Base-by-base conservation (phyloP, 495 filamentous ascomycete species). In the Neurospora discreta region DNA sequence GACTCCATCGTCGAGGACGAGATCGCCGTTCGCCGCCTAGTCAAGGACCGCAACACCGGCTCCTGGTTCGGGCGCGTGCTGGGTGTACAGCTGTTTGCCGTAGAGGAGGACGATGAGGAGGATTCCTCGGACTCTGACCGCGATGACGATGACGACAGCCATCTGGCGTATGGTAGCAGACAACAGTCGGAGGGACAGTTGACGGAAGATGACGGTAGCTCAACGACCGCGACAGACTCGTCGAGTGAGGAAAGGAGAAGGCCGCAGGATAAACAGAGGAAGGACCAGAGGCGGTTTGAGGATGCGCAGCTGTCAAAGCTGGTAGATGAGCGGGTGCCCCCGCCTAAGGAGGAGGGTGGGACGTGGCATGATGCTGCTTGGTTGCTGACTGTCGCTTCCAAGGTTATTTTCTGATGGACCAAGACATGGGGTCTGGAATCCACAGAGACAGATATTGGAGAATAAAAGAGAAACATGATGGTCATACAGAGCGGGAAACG, bases 331-430 rank as follows among this genome's bases (percentile, higher is more conserved):
- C 42, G 42, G 7, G 73, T 84, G 40, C 84, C 83, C 39, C 82
- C 84, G 0, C 85, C 84, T 1, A 81, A 80, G 68, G 74, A 79
- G 68, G 84, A 89, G 69, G 85, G 83, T 15, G 88, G 90, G 16
- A 89, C 87, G 10, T 96, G 92, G 93, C 87, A 90, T 72, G 94
- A 97, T 83, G 93, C 92, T 42, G 87, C 90, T 36, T 97, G 93
- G 94, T 80, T 97, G 72, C 82, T 97, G 68, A 89, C 88, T 67
- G 88, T 94, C 68, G 90, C 92, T 30, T 90, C 88, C 42, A 92
- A 90, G 73, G 89, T 92, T 26, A 79, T 96, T 30, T 78, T 92
- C 70, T 92, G 80, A 39, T 10, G 8, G 39, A 36, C 33, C 33
- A 36, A 36, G 38, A 10, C 11, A 39, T 36, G 33, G 33, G 33